Conservation (phyloP, 768 basidiomycete species). For the Boletus subcaerulescens region DNA sequence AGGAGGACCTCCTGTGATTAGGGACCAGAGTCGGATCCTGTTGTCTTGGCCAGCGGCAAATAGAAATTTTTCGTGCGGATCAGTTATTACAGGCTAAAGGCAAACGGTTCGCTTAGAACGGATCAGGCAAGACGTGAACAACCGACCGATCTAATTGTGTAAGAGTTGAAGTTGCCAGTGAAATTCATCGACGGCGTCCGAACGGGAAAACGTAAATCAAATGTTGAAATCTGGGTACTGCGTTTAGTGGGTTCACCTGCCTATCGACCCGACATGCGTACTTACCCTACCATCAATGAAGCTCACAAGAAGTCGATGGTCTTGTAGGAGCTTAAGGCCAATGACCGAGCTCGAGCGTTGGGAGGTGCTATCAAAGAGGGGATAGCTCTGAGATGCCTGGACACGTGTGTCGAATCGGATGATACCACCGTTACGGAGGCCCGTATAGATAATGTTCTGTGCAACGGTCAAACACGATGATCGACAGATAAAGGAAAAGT, state of each 20-base stretch:
- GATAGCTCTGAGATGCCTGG: slow-evolving; percentile 33
- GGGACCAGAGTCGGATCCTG: slow-evolving; percentile 66
- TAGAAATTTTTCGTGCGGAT: slow-evolving; percentile 54
- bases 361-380: slow-evolving; percentile 39
- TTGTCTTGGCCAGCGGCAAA: slow-evolving; percentile 70
- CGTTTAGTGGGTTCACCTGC: background rate
- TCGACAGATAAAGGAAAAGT: background rate
- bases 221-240: slow-evolving; percentile 50
- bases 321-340: slow-evolving; percentile 48
- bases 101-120: slow-evolving; percentile 2
- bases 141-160: slow-evolving; percentile 51
- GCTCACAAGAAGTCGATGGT: slow-evolving; percentile 53
- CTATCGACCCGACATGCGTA: background rate
- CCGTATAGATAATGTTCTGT: slow-evolving; percentile 53
- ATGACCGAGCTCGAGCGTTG: slow-evolving; percentile 46
- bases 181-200: slow-evolving; percentile 45
- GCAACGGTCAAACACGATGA: background rate
- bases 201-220: slow-evolving; percentile 58
- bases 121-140: background rate
- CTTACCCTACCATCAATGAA: slow-evolving; percentile 61
- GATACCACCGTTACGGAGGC: slow-evolving; percentile 58
- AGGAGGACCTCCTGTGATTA: slow-evolving; percentile 46
- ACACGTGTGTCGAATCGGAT: slow-evolving; percentile 56
- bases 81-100: slow-evolving; percentile 57
- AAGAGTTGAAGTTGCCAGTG: slow-evolving; percentile 56